Conservation (phyloP, 2,329 filamentous ascomycete genomes). For the Verticillium albo-atrum region DNA sequence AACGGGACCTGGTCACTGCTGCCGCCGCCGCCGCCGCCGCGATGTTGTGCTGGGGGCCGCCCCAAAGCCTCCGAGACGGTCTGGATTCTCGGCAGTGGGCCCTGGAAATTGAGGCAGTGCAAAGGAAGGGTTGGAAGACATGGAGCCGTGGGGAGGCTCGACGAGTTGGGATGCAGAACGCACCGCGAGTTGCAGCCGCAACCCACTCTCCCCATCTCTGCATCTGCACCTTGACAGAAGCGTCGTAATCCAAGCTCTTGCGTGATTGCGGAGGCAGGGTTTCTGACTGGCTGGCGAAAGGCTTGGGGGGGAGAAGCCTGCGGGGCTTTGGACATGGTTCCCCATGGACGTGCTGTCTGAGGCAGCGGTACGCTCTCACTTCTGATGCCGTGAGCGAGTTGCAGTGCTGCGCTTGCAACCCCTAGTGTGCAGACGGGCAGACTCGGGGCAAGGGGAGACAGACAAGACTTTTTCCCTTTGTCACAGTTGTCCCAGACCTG, state of each 20-base stretch:
- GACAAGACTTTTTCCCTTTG: not conserved
- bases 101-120: constrained; percentile 1
- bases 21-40: not conserved
- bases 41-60: not conserved
- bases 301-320: not conserved
- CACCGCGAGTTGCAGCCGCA: not conserved
- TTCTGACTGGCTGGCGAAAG: not conserved
- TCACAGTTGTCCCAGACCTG: not conserved
- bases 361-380: not conserved
- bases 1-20: not conserved
- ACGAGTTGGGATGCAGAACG: not conserved
- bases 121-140: not conserved
- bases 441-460: not conserved
- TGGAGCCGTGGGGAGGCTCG: not conserved
- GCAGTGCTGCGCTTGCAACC: not conserved
- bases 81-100: constrained; percentile 3
- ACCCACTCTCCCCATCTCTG: not conserved
- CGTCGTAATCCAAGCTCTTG: constrained; percentile 2
- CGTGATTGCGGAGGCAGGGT: constrained; percentile 4
- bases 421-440: not conserved
- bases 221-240: constrained; percentile 1
- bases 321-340: not conserved
- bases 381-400: not conserved
- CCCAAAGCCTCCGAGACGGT: not conserved
- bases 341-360: not conserved